Base-by-base conservation (phyloP, 2,329 filamentous ascomycete species). In the Colletotrichum euphorbiae region DNA sequence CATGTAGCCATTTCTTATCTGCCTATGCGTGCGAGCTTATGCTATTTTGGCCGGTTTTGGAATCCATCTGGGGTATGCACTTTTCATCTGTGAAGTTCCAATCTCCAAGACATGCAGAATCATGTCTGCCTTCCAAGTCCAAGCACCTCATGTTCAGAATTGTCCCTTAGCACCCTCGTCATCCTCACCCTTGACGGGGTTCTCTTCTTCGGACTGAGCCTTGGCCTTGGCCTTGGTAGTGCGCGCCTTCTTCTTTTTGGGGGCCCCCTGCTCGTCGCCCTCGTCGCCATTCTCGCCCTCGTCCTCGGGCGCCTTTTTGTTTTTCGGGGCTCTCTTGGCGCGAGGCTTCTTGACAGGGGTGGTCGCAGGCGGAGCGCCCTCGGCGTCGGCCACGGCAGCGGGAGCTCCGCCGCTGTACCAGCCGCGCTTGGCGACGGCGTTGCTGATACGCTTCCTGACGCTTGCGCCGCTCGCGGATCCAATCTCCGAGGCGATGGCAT, bases 201-300 rank as follows among this genome's bases (percentile, higher is more conserved):
- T 28, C 3, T 45, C 28, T 46, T 61, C 45, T 40, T 48, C 31
- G 2, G 31, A 9, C 13, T 40, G 36, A 19, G 15, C 21, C 58
- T 51, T 55, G 9, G 21, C 40, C 31, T 65, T 58, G 0, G 9
- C 52, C 61, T 65, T 65, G 46, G 4, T 31, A 11, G 51, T 54
- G 46, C 66, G 66, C 7, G 60, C 28, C 19, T 62, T 62, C 65
- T 68, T 68, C 48, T 50, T 68, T 21, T 42, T 36, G 1, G 66
- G 66, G 11, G 66, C 55, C 17, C 51, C 61, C 17, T 33, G 31
- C 13, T 66, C 42, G 12, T 33, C 43, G 15, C 52, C 62, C 1
- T 24, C 61, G 4, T 24, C 61, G 15, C 48, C 48, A 6, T 66
- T 46, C 12, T 24, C 40, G 33, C 48, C 48, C 11, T 60, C 48